These are phyloP conservation scores for Chaetomiaceae sp. DNA, from an alignment of 2,329 filamentous ascomycete species.

Conservation along the genomic window DNA sequence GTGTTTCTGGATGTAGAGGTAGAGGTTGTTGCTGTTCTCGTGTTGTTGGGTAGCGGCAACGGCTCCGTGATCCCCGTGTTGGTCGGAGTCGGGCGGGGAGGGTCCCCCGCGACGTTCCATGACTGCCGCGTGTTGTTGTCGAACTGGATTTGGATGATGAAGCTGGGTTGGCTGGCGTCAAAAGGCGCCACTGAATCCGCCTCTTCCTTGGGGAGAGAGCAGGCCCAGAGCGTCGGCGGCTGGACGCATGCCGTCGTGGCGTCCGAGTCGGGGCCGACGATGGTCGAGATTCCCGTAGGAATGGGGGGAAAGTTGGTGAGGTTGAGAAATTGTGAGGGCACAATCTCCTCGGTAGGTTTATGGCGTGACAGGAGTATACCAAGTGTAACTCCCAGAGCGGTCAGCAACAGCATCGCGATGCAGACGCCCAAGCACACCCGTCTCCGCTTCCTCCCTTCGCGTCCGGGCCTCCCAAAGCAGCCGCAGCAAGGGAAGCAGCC, in stretches of 20 bases:
- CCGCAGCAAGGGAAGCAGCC: slow-evolving; percentile 58
- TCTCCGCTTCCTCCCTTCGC: slow-evolving; percentile 59
- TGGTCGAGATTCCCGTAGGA: slow-evolving; percentile 74
- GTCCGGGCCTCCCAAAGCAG: slow-evolving; percentile 59
- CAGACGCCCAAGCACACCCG: slow-evolving; percentile 54
- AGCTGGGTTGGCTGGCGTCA: slow-evolving; percentile 65
- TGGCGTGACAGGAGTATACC: slow-evolving; percentile 49
- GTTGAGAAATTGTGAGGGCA: slow-evolving; percentile 67
- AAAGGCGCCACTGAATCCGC: slow-evolving; percentile 61
- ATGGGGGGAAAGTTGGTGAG: slow-evolving; percentile 82
- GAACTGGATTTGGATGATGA: slow-evolving; percentile 74
- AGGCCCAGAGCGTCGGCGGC: slow-evolving; percentile 78
- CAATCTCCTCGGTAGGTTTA: slow-evolving; percentile 29
- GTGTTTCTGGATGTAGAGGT: neutral
- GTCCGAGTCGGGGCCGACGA: slow-evolving; percentile 64
- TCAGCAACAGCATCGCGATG: slow-evolving; percentile 46
- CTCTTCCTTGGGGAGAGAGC: slow-evolving; percentile 72
- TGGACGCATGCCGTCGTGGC: slow-evolving; percentile 65
- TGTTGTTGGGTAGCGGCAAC: neutral
- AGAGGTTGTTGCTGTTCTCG: neutral
- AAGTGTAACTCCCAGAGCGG: slow-evolving; percentile 55
- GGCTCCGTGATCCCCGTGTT: slow-evolving; percentile 5
- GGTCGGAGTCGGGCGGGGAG: slow-evolving; percentile 29
- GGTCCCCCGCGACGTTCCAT: slow-evolving; percentile 44
- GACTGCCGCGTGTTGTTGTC: slow-evolving; percentile 52